Conservation (phyloP, 805 yeast genomes). For the Kodamaea hsintzibuensis region DNA sequence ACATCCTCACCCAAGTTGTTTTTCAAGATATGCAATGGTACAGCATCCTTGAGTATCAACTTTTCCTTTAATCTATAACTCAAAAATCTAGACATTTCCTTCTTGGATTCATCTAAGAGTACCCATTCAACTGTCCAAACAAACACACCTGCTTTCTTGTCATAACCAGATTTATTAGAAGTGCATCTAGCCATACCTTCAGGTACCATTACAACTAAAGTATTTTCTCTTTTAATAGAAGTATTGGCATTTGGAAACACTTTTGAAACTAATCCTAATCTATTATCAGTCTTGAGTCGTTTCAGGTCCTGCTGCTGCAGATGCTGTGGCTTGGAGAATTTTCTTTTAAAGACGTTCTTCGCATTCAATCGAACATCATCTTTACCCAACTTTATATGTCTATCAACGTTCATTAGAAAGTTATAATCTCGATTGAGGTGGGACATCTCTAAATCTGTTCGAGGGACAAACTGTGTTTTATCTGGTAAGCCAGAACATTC, state of each 20-base stretch:
- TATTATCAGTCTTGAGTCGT: constrained; percentile 22
- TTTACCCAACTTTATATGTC: constrained; percentile 61
- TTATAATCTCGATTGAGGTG: constrained; percentile 83
- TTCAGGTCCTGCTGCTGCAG: constrained; percentile 15
- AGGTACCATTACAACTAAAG: constrained; percentile 61
- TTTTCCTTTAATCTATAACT: constrained; percentile 46
- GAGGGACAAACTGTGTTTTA: constrained; percentile 56
- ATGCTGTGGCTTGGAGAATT: constrained; percentile 13
- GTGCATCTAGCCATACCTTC: constrained; percentile 70
- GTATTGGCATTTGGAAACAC: constrained; percentile 27
- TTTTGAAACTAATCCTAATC: constrained; percentile 22
- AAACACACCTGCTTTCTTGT: constrained; percentile 57
- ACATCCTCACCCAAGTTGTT: constrained; percentile 13
- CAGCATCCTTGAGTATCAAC: constrained; percentile 32
- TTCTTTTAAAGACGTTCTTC: constrained; percentile 43
- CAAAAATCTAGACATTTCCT: constrained; percentile 34
- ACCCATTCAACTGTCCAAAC: constrained; percentile 85
- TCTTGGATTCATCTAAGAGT: constrained; percentile 33
- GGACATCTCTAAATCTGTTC: constrained; percentile 43
- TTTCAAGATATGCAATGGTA: constrained; percentile 41
- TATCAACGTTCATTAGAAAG: constrained; percentile 59
- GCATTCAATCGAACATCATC: constrained; percentile 46
- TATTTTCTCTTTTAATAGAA: constrained; percentile 58
- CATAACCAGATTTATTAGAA: constrained; percentile 69
- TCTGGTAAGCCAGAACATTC: constrained; percentile 70